Evolutionary conservation across 768 basidiomycete genomes (phyloP), one percentile per base, ranked within the genome.

Genomic region (Agrocybe chaxingu): DNA sequence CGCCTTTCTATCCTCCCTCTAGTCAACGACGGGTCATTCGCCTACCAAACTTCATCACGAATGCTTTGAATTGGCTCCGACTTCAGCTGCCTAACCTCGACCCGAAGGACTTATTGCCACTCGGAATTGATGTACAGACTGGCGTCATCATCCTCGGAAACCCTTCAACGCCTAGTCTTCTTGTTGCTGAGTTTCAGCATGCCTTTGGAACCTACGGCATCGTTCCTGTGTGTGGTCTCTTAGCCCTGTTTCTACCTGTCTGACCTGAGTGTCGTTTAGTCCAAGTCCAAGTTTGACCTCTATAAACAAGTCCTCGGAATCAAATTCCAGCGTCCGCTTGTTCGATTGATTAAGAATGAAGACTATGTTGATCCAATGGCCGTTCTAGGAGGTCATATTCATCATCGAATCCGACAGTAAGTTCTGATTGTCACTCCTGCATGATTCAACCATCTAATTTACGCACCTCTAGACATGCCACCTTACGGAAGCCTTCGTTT

Each of bases 81-180:
- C 67, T 67, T 12, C 85, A 88, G 56, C 67, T 89, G 48, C 91
- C 89, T 1, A 80, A 74, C 51, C 70, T 92, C 32, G 85, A 92
- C 59, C 80, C 87, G 12, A 87, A 87, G 57, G 90, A 94, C 61
- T 68, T 94, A n/a, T 70, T 98, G 6, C 96, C 96, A 2, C 65
- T 97, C 51, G 89, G 92, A 19, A 75, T 98, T 47, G 80, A 84
- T 53, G 74, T 87, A n/a, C 71, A 74, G 32, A 91, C 85, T 46
- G 91, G 91, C 19, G 88, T 88, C 12, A 81, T 98, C 42, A 80
- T 89, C 13, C 78, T 86, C 13, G 96, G 96, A 8, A 98, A 95
- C 68, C 70, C 80, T 16, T 90, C 95, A 0, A 97, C 92, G 0
- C 87, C 89, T 0, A 86, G 75, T 59, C 70, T 97, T 4, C 76